These are phyloP conservation scores for Naganishia kalamii DNA, from an alignment of 768 basidiomycete genomes.

Conservation along the genomic window DNA sequence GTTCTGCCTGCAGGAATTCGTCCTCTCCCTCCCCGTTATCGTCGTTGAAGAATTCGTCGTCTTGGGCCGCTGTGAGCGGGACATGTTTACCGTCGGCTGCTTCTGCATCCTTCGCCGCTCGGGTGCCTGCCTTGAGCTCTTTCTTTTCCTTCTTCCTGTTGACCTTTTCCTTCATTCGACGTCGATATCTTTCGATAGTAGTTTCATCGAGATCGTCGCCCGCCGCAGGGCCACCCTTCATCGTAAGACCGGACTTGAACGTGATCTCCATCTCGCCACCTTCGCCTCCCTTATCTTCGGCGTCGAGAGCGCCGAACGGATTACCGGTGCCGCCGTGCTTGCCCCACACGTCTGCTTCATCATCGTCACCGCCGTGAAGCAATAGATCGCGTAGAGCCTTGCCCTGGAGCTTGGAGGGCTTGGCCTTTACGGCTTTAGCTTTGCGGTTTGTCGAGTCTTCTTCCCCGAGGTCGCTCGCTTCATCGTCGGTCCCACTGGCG, in stretches of 20 bases:
- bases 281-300: slow-evolving; percentile 21
- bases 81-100: slow-evolving; percentile 26
- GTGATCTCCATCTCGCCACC: slow-evolving; percentile 89
- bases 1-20: slow-evolving; percentile 31
- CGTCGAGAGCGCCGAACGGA: slow-evolving; percentile 37
- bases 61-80: slow-evolving; percentile 11
- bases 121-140: slow-evolving; percentile 43
- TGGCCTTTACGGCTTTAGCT: slow-evolving; percentile 32
- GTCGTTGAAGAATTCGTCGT: slow-evolving; percentile 76
- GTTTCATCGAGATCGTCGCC: slow-evolving; percentile 58
- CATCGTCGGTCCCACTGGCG: slow-evolving; percentile 57
- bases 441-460: neutral
- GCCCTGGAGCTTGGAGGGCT: slow-evolving; percentile 46
- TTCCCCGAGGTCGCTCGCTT: slow-evolving; percentile 32
- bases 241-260: slow-evolving; percentile 76
- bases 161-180: slow-evolving; percentile 83
- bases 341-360: slow-evolving; percentile 71
- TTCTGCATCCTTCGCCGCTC: slow-evolving; percentile 18
- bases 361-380: slow-evolving; percentile 57
- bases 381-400: slow-evolving; percentile 63
- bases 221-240: slow-evolving; percentile 41
- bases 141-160: slow-evolving; percentile 70
- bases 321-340: slow-evolving; percentile 46
- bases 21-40: slow-evolving; percentile 47
- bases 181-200: slow-evolving; percentile 78